Evolutionary conservation across 2,329 filamentous ascomycete genomes (phyloP).

Genomic region (Fusarium virguliforme): DNA sequence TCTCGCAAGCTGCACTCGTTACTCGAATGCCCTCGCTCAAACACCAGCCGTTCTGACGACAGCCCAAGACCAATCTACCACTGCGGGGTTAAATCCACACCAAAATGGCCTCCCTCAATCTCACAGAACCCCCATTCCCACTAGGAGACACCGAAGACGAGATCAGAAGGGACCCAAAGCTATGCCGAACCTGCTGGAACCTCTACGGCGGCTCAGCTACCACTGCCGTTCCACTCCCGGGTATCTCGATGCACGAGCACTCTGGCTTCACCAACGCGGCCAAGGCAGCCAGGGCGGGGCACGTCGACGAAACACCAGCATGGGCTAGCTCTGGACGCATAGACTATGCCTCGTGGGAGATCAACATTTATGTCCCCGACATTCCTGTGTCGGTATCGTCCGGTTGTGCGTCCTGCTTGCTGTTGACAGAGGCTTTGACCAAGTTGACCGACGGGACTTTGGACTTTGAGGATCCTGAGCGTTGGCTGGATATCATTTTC

Average conservation of each 20-base stretch:
- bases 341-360: conserved; percentile 40
- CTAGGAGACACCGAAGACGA: conserved; percentile 31
- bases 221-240: conserved; percentile 20
- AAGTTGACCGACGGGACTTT: conserved; percentile 26
- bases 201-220: conserved; percentile 38
- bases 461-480: conserved; percentile 20
- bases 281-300: conserved; percentile 20
- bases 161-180: conserved; percentile 30
- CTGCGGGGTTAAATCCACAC: conserved; percentile 29
- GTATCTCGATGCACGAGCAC: conserved; percentile 42
- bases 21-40: neutral
- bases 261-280: conserved; percentile 28
- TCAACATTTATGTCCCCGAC: conserved; percentile 30
- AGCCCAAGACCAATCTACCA: neutral
- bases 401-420: conserved; percentile 35
- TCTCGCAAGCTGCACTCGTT: neutral
- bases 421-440: conserved; percentile 23
- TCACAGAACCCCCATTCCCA: conserved; percentile 27
- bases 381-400: conserved; percentile 9
- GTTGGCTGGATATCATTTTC: conserved; percentile 34
- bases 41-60: neutral
- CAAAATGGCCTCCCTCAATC: conserved; percentile 36
- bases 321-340: conserved; percentile 33
- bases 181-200: conserved; percentile 42
- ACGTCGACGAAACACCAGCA: conserved; percentile 15